Percentiles rank a stretch among this genome's conserved stretches.
Conservation (phyloP, 352 stramenopile species). For the Phytophthora agathidicida region DNA sequence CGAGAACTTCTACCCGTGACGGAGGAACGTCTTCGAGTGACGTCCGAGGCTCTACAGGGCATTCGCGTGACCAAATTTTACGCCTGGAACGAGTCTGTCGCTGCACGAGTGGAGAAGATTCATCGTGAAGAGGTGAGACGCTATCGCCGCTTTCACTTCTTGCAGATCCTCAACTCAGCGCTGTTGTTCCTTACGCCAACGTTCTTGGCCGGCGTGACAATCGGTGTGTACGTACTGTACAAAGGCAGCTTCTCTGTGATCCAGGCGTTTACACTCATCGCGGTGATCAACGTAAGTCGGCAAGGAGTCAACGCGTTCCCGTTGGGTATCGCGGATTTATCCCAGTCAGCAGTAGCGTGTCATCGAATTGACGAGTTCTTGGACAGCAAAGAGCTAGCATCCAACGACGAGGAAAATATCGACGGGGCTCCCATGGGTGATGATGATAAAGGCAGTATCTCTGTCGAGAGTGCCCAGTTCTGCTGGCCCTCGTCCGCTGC, state of each 20-base stretch:
- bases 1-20: constrained; percentile 50
- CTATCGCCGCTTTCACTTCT: constrained; percentile 43
- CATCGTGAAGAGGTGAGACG: constrained; percentile 47
- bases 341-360: constrained; percentile 30
- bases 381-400: constrained; percentile 29
- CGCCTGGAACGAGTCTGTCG: constrained; percentile 71
- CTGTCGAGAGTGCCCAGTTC: constrained; percentile 14
- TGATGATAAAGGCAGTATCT: constrained; percentile 18
- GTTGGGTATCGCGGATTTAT: constrained; percentile 35
- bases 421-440: too few species aligned
- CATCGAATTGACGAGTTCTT: constrained; percentile 38
- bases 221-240: constrained; percentile 51
- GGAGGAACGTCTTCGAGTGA: constrained; percentile 89
- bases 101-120: constrained; percentile 40
- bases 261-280: constrained; percentile 47
- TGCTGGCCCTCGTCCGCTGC: constrained; percentile 6
- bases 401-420: neutral
- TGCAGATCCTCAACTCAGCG: constrained; percentile 68
- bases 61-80: constrained; percentile 93
- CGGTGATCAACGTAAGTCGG: constrained; percentile 41
- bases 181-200: constrained; percentile 59
- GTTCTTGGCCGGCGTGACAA: constrained; percentile 43
- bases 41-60: constrained; percentile 93
- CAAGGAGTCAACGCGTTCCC: constrained; percentile 34
- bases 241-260: constrained; percentile 48